Conservation (phyloP, 345 rosid species). For the Clarkia xantiana region DNA sequence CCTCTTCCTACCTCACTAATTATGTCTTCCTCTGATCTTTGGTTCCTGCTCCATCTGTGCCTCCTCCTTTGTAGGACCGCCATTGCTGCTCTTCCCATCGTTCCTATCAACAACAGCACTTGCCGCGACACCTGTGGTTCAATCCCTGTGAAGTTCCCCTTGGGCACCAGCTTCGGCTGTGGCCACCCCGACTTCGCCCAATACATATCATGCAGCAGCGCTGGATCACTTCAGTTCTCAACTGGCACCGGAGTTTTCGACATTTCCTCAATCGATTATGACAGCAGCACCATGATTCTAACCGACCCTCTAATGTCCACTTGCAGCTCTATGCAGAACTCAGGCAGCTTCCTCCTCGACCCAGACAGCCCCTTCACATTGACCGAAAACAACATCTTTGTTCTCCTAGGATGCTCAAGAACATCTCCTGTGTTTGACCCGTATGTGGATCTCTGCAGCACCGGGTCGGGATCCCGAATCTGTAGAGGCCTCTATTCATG, state of each 20-base stretch:
- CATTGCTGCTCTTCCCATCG: conserved; percentile 13
- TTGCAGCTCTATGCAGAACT: conserved; percentile 49
- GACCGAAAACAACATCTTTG: conserved; percentile 31
- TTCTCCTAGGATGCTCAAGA: conserved; percentile 49
- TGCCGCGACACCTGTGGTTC: conserved; percentile 35
- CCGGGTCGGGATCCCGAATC: conserved; percentile 42
- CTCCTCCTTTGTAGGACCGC: conserved; percentile 6
- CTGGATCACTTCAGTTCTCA: conserved; percentile 34
- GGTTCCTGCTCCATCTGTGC: conserved; percentile 11
- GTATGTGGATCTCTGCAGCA: conserved; percentile 32
- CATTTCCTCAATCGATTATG: conserved; percentile 38
- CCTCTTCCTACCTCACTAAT: conserved; percentile 12
- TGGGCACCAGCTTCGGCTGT: conserved; percentile 41
- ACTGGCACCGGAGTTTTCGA: conserved; percentile 37
- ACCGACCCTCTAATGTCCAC: conserved; percentile 53
- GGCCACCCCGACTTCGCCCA: conserved; percentile 36
- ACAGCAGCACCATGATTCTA: conserved; percentile 21
- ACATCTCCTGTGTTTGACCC: conserved; percentile 52
- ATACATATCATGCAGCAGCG: conserved; percentile 30
- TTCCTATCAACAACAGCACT: conserved; percentile 17
- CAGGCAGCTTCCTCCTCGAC: conserved; percentile 51
- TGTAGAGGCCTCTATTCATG: conserved; percentile 53
- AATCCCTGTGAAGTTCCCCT: conserved; percentile 35
- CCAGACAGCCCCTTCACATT: conserved; percentile 38
- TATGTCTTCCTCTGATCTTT: conserved; percentile 10